A percentile compares a stretch with the other conserved stretches of the same genome.
Evolutionary conservation across 768 basidiomycete genomes (phyloP).

Genomic region (Suillus alpinus): DNA sequence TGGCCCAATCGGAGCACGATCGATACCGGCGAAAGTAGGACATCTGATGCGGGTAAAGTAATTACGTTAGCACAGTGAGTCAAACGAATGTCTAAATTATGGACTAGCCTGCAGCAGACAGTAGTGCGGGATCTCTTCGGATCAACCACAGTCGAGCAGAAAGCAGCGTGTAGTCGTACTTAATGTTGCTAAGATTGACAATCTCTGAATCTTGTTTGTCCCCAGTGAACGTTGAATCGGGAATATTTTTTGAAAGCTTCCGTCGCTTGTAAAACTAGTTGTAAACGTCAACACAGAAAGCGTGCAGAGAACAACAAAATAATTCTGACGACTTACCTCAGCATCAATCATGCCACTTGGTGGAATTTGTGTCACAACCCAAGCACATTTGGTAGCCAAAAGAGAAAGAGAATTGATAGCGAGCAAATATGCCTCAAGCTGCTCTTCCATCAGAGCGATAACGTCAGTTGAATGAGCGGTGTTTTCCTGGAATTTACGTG

Average conservation of each 20-base stretch:
- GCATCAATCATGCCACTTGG: slow-evolving; percentile 44
- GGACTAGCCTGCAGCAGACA: slow-evolving; percentile 62
- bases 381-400: slow-evolving; percentile 76
- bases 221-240: slow-evolving; percentile 64
- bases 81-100: neutral
- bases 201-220: slow-evolving; percentile 74
- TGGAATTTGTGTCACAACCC: slow-evolving; percentile 69
- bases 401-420: slow-evolving; percentile 88
- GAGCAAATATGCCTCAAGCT: slow-evolving; percentile 76
- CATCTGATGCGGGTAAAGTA: slow-evolving; percentile 39
- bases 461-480: slow-evolving; percentile 33
- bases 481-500: slow-evolving; percentile 64
- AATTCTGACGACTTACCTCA: slow-evolving; percentile 36
- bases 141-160: slow-evolving; percentile 76
- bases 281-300: slow-evolving; percentile 17
- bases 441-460: slow-evolving; percentile 56
- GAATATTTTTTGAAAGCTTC: slow-evolving; percentile 71
- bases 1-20: slow-evolving; percentile 80
- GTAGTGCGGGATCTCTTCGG: slow-evolving; percentile 58
- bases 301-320: slow-evolving; percentile 11
- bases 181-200: slow-evolving; percentile 75
- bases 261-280: slow-evolving; percentile 66
- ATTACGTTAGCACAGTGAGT: neutral
- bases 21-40: slow-evolving; percentile 53
- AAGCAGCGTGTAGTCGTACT: slow-evolving; percentile 73